Conservation (phyloP, 2,329 filamentous ascomycete genomes). For the Septoria linicola region DNA sequence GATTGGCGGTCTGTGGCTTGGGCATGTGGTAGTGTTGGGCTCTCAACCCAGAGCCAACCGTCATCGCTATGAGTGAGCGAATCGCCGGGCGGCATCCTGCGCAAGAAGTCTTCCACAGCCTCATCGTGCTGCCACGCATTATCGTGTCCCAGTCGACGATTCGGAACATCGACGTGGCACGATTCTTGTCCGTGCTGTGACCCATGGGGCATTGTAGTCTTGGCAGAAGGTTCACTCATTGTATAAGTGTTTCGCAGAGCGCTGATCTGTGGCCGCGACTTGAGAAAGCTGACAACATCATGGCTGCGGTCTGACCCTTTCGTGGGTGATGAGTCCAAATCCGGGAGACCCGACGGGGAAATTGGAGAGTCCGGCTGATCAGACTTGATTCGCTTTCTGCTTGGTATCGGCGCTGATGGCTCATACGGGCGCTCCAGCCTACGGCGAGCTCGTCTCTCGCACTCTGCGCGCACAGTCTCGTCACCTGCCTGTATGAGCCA, state of each 20-base stretch:
- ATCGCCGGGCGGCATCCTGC: constrained; percentile 65
- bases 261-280: constrained; percentile 24
- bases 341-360: not conserved
- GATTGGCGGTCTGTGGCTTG: constrained; percentile 42
- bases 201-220: not conserved
- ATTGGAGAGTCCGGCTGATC: too few relatives aligned
- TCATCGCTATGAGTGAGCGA: constrained; percentile 50
- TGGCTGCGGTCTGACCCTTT: not conserved
- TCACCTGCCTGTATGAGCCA: constrained; percentile 20
- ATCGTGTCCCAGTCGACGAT: constrained; percentile 39
- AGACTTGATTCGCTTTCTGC: constrained; percentile 11
- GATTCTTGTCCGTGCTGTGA: not conserved
- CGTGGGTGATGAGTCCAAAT: not conserved
- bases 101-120: constrained; percentile 63
- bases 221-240: not conserved
- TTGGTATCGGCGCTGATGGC: not conserved
- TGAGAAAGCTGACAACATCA: constrained; percentile 24
- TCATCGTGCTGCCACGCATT: constrained; percentile 64
- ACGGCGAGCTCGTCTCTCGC: constrained; percentile 9
- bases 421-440: constrained; percentile 13
- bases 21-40: constrained; percentile 51
- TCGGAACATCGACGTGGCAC: constrained; percentile 35
- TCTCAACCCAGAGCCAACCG: constrained; percentile 72
- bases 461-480: constrained; percentile 5
- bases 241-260: constrained; percentile 11